Base-by-base conservation (phyloP, 2,329 filamentous ascomycete species). In the Penicillium polonicum region DNA sequence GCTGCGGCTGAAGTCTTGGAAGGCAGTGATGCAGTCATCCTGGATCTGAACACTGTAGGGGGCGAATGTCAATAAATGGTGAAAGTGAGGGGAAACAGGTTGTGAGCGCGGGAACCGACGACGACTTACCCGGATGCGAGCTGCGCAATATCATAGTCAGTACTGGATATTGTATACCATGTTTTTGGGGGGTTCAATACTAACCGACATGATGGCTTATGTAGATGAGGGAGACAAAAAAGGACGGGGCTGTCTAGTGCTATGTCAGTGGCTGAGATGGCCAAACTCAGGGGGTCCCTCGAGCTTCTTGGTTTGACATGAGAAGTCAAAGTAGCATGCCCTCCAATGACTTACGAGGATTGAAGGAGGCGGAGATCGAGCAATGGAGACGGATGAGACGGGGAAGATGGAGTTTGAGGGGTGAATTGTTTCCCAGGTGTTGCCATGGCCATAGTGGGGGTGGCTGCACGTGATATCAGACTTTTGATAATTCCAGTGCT, bases 1-100 rank as follows among this genome's bases (percentile, higher is more conserved):
- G 68, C 74, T 75, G 68, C 79, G 73, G 65, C 78, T 78, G 60
- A 81, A 74, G 27, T 80, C 73, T 60, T 80, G 79, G 77, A 77
- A 80, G 57, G 69, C 66, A 46, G 65, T 71, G 61, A 80, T 70
- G 72, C 78, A 80, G 36, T 81, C 78, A 68, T 79, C 76, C 54
- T 74, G 66, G 60, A 81, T 73, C 46, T 74, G 69, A 54, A 81
- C 77, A 70, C 79, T 81, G 64, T 50, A 53, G 35, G 52, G 44
- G 49, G 55, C 42, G 55, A 25, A 52, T 50, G 63, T 71, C 60
- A 72, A 67, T 61, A 60, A 52, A 19, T 39, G 36, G 50, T 41
- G 42, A 52, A 39, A 53, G 25, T 39, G 54, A 46, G 54, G 46
- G 53, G 52, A 48, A 52, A 57, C 25, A 29, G 29, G n/a, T 35